Evolutionary conservation across 1,284 basidiomycete genomes (phyloP), one percentile per base, ranked within the genome.

Genomic region (Rhodotorula sp.): DNA sequence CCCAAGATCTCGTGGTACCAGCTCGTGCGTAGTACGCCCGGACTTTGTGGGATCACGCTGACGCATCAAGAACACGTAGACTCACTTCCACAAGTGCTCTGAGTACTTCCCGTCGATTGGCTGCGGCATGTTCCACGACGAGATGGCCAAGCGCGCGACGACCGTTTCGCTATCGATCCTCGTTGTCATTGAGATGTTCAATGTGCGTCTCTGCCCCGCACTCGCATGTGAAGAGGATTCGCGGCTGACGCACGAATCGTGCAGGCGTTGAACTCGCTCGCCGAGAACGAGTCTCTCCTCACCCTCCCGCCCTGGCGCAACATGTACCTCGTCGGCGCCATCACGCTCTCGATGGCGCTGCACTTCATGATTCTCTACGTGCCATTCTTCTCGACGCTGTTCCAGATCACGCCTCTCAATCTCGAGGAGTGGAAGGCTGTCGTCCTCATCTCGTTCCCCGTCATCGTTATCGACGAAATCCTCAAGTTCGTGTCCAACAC

Each of bases 131-230:
- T 98, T 99, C 83, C 88, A 89, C 55, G 90, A 93, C 80, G 86
- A 87, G 73, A 89, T 92, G 86, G 84, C 92, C 17, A 88, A 89
- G 78, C 88, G 87, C n/a, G 94, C 93, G 16, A 94, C 95, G 66
- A 99, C 97, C 34, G 93, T 98, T 85, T 94, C 92, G 75, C 85
- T 99, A 54, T 96, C 93, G 41, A 96, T 97, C 78, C 86, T 97
- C 66, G 94, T 97, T 64, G 84, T 85, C n/a, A 86, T 99, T 67
- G 97, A 99, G 84, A 99, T 99, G 97, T 94, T 97, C 85, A 99
- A 99, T 84, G 96, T 57, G 44, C 49, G 52, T 41, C 1, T 12
- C 17, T 12, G 2, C 9, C 4, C 7, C 34, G 34, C 34, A 34
- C 50, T 50, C 10, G 12, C 34, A n/a, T n/a, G 27, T 9, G 12